phyloP scores from a whole-genome alignment of 257 asterid genomes.

The Craterostigma plantagineum region DNA sequence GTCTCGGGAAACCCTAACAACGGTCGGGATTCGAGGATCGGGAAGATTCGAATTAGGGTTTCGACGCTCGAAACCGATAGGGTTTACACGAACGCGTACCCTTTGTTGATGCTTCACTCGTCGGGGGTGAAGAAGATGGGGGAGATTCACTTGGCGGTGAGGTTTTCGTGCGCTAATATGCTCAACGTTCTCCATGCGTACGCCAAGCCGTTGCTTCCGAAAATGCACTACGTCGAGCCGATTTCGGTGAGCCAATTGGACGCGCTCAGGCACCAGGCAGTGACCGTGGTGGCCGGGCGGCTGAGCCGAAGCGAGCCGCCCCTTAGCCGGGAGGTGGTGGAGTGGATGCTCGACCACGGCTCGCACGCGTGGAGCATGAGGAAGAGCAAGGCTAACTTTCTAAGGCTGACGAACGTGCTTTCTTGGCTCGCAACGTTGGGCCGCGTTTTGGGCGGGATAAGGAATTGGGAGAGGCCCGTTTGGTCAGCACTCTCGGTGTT shows the following conservation, averaged over 20 bases:
- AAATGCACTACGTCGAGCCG: slow-evolving; percentile 86
- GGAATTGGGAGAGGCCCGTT: slow-evolving; percentile 60
- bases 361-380: slow-evolving; percentile 97
- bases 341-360: slow-evolving; percentile 88
- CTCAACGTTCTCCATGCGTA: slow-evolving; percentile 56
- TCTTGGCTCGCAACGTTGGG: slow-evolving; percentile 33
- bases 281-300: slow-evolving; percentile 65
- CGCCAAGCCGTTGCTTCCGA: slow-evolving; percentile 55
- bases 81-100: slow-evolving; percentile 78
- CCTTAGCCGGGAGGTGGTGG: slow-evolving; percentile 63
- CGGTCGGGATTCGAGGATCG: slow-evolving; percentile 54
- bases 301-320: slow-evolving; percentile 78
- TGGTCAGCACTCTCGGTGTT: slow-evolving; percentile 27
- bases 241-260: slow-evolving; percentile 58
- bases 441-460: slow-evolving; percentile 30
- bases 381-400: slow-evolving; percentile 83
- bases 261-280: slow-evolving; percentile 56
- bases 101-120: slow-evolving; percentile 61
- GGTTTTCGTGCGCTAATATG: slow-evolving; percentile 66
- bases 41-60: slow-evolving; percentile 61
- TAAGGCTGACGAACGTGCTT: slow-evolving; percentile 48
- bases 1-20: slow-evolving; percentile 16
- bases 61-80: slow-evolving; percentile 67
- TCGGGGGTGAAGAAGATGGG: slow-evolving; percentile 90
- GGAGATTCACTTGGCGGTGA: slow-evolving; percentile 74